Evolutionary conservation across 2,329 filamentous ascomycete species (phyloP).

Genomic region (Alternaria novae-zelandiae): DNA sequence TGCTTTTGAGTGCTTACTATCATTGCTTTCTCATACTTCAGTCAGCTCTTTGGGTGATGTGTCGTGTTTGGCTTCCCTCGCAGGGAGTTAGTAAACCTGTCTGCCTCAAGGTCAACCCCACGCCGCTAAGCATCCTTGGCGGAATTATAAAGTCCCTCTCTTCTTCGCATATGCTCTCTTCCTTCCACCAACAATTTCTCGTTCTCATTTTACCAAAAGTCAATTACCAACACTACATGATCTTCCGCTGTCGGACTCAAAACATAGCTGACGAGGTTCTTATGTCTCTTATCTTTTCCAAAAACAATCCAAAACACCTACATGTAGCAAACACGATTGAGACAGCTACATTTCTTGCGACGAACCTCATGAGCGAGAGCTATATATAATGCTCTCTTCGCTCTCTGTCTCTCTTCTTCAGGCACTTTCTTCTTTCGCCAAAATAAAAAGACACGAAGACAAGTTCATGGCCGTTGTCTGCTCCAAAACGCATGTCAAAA

Average conservation of each 20-base stretch:
- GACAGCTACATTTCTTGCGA: too few species aligned
- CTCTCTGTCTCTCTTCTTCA: neutral
- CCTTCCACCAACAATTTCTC: neutral
- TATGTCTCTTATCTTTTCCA: neutral
- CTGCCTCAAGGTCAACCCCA: neutral
- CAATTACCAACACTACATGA: rapidly evolving
- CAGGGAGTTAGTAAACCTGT: rapidly evolving
- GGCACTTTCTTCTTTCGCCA: too few species aligned
- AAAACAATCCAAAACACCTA: neutral
- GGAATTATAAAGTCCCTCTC: neutral
- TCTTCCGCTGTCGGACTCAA: neutral
- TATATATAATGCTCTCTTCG: neutral
- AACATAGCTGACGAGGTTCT: neutral
- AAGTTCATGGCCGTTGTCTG: too few species aligned
- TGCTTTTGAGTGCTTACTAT: neutral
- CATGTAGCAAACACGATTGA: neutral
- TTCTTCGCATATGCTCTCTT: neutral
- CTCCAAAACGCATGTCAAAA: rapidly evolving
- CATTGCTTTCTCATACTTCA: neutral
- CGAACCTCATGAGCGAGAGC: too few species aligned
- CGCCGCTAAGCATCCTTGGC: neutral
- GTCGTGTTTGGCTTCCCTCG: neutral
- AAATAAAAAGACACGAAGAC: too few species aligned
- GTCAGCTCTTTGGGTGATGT: neutral
- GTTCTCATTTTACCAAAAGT: neutral